Evolutionary conservation across 306 rosid genomes (phyloP), one percentile per base, ranked within the genome.

Genomic region (Cicer bijugum): DNA sequence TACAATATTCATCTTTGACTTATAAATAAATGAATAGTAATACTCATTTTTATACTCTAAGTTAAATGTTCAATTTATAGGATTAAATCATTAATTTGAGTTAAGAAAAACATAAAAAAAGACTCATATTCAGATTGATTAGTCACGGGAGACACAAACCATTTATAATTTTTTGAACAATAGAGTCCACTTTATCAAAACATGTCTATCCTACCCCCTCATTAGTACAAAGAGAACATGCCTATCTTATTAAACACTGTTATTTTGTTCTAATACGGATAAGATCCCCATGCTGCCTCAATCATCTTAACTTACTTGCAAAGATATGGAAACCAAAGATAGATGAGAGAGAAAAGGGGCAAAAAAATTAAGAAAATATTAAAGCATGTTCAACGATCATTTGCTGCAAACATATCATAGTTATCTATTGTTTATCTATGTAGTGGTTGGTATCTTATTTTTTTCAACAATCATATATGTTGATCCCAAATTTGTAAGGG

Each of bases 271-370:
- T 71, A 39, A 38, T 64, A 35, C 23, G 84, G 83, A 79, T 82
- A 82, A 82, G 84, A 72, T 72, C 17, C 75, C 80, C 71, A 67
- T 35, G 85, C 44, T 78, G 47, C 78, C 33, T 77, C 87, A 77
- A 85, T 85, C 83, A 85, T 80, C 82, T 71, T 83, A 75, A 62
- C 89, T 83, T 86, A 71, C 83, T 78, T 56, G 69, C 80, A 67
- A 83, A 83, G 83, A 42, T 55, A 42, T 52, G 64, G 68, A 55
- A 20, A 39, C 40, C 23, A 50, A 46, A 19, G 48, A 55, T 1
- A 28, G 8, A 3, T 0, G 7, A 40, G 47, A 62, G 53, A 72
- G 67, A 78, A 71, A 52, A 39, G 4, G 20, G 2, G 15, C 48
- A 12, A 15, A 11, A 39, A 43, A 37, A 44, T n/a, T 44, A 61